These are phyloP conservation scores for Arthrobotrys megalospora DNA, from an alignment of 2,329 filamentous ascomycete species.

Conservation along the genomic window DNA sequence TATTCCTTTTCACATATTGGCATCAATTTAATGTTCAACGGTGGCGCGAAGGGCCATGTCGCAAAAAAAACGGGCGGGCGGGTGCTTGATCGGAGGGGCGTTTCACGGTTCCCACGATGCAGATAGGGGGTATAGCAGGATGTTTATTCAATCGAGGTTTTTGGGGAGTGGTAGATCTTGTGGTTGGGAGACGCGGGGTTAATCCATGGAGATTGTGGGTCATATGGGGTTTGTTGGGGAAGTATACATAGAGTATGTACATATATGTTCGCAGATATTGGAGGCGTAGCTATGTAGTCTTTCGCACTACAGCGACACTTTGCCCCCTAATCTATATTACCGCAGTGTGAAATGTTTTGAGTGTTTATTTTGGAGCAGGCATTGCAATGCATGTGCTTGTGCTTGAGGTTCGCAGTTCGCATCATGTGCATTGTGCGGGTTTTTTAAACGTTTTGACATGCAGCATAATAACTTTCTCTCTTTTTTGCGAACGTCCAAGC, in stretches of 20 bases:
- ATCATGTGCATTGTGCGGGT: background rate
- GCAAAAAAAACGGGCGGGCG: background rate
- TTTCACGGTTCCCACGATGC: background rate
- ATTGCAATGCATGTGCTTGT: slow-evolving; percentile 4
- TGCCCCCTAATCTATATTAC: background rate
- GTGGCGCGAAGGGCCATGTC: background rate
- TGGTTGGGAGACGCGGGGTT: slow-evolving; percentile 3
- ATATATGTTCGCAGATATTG: background rate
- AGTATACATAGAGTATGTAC: background rate
- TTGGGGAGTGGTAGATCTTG: background rate
- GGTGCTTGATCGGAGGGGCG: background rate
- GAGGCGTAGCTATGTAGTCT: background rate
- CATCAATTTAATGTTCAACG: background rate
- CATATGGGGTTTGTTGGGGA: background rate
- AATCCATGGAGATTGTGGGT: background rate
- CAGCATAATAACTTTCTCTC: background rate
- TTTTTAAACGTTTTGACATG: background rate
- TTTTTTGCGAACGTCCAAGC: slow-evolving; percentile 7
- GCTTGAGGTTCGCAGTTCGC: slow-evolving; percentile 2
- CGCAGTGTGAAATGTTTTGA: background rate
- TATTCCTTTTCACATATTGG: background rate
- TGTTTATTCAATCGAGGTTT: background rate
- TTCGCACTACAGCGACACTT: background rate
- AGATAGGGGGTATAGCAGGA: background rate
- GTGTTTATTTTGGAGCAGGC: slow-evolving; percentile 14